These are phyloP conservation scores for Boletus vinaceobasis DNA, from an alignment of 768 basidiomycete genomes.

Conservation along the genomic window DNA sequence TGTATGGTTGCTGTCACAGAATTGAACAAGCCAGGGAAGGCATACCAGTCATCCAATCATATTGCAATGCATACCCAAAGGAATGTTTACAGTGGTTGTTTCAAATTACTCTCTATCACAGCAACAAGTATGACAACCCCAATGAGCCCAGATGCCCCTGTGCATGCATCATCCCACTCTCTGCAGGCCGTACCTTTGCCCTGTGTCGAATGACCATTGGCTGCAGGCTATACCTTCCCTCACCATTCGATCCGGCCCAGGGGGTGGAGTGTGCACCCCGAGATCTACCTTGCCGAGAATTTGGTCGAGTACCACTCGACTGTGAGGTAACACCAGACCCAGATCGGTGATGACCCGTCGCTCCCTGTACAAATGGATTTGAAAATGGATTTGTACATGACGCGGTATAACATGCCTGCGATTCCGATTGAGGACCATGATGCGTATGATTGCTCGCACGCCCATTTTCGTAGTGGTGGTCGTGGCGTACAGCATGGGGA, in stretches of 20 bases:
- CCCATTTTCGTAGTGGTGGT: constrained; percentile 8
- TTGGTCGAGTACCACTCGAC: neutral
- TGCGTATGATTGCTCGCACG: neutral
- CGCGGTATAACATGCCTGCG: constrained; percentile 1
- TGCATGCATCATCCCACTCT: constrained; percentile 26
- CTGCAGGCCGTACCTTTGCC: constrained; percentile 25
- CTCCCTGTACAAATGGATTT: constrained; percentile 26
- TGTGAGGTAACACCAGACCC: neutral
- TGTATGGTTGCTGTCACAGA: neutral
- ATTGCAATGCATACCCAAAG: neutral
- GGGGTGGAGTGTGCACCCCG: neutral
- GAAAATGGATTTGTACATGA: constrained; percentile 20
- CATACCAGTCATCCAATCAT: neutral
- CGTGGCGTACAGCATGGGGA: constrained; percentile 7
- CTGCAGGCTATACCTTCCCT: constrained; percentile 1
- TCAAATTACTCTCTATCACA: constrained; percentile 14
- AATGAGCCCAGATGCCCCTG: constrained; percentile 30
- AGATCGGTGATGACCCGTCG: constrained; percentile 21
- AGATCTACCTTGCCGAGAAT: neutral
- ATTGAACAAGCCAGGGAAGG: too few species aligned
- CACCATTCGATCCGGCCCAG: constrained; percentile 6
- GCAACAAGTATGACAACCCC: constrained; percentile 27
- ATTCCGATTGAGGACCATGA: constrained; percentile 1
- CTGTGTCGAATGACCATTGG: constrained; percentile 10
- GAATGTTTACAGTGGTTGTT: constrained; percentile 11